Conservation (phyloP, 2,329 filamentous ascomycete genomes). For the Leptographium procerum region DNA sequence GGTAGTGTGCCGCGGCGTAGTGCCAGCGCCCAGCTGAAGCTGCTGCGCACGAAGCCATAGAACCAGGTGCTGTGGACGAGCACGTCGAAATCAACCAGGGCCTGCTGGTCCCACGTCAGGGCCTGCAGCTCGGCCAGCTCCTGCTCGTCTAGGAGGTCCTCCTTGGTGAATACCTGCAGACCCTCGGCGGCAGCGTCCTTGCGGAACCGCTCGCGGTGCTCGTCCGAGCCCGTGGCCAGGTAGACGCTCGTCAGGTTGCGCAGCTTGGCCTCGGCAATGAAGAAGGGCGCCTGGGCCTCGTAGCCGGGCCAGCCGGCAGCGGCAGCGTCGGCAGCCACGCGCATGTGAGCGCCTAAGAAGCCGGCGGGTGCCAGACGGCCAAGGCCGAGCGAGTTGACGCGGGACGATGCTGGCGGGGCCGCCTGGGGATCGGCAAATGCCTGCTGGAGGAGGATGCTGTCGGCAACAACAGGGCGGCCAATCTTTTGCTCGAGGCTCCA, state of each 20-base stretch:
- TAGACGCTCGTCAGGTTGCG: constrained; percentile 22
- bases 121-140: constrained; percentile 18
- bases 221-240: constrained; percentile 23
- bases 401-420: background rate
- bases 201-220: constrained; percentile 18
- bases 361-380: constrained; percentile 15
- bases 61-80: constrained; percentile 9
- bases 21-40: constrained; percentile 10
- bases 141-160: constrained; percentile 20
- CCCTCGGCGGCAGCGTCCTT: constrained; percentile 15
- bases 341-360: constrained; percentile 27
- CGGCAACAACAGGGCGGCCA: constrained; percentile 17
- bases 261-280: constrained; percentile 21
- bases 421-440: background rate
- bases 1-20: constrained; percentile 10
- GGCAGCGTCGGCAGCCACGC: constrained; percentile 22
- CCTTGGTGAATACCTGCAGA: constrained; percentile 22
- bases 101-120: constrained; percentile 19
- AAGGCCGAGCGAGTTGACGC: constrained; percentile 5
- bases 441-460: background rate
- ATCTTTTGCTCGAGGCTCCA: constrained; percentile 19
- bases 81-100: constrained; percentile 11
- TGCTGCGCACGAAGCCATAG: constrained; percentile 11
- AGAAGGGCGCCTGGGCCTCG: constrained; percentile 23
- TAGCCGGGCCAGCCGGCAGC: constrained; percentile 22